Evolutionary conservation across 2,329 filamentous ascomycete species (phyloP), one percentile per base, ranked within the genome.

Genomic region (Phoma sp.): DNA sequence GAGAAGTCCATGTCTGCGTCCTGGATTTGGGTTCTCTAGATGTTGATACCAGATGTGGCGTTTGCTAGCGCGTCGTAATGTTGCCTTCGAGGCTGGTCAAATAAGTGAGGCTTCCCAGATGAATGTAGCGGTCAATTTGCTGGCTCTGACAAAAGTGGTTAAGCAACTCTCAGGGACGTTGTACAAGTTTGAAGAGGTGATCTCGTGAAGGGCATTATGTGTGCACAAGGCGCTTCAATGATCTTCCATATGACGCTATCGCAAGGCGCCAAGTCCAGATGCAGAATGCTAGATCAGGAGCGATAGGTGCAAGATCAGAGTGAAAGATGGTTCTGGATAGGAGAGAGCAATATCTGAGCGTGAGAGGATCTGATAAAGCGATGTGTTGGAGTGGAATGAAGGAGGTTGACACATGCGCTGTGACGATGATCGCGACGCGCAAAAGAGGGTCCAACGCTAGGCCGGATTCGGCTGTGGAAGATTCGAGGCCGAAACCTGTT

Each of bases 1-100:
- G 69, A 71, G 52, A 73, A 71, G 39, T 71, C 66, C 69, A 73
- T 73, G 33, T 6, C 57, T 45, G 18, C 40, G 32, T 47, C 42
- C 29, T 13, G 29, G 13, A 29, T 24, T 9, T 47, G 38, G 30
- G 40, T 46, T n/a, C 40, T 47, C n/a, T 2, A 18, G 29, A 25
- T 33, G 27, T 55, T 63, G 64, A 63, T 58, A 66, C 61, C 61
- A 67, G 60, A 57, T 64, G 67, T 55, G 41, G 52, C 46, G 52
- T 47, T 46, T 10, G 44, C 52, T 50, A 47, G 64, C 54, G 55
- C 56, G 41, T 49, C 54, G 59, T 35, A 61, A 52, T 61, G 64
- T 54, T 71, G 68, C 65, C 62, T 67, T 60, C 42, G 35, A 44
- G 27, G 39, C 27, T 23, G 22, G 24, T 39, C 42, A 30, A 46